Evolutionary conservation across 2,329 filamentous ascomycete genomes (phyloP).

Genomic region (Stemphylium vesicarium): DNA sequence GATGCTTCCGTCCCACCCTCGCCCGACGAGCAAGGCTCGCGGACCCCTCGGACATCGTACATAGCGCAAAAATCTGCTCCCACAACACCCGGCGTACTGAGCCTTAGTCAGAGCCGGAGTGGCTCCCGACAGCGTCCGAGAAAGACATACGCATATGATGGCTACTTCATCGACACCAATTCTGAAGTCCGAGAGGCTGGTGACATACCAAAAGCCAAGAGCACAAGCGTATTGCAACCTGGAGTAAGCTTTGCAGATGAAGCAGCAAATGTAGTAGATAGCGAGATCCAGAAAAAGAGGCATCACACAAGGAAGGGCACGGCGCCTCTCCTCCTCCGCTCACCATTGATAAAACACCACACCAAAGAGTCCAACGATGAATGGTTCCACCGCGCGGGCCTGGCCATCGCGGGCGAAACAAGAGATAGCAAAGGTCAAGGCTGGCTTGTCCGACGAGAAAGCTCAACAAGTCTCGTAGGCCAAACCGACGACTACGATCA

Average conservation of each 20-base stretch:
- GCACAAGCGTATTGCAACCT: slow-evolving; percentile 50
- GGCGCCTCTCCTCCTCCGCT: slow-evolving; percentile 35
- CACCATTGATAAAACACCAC: slow-evolving; percentile 36
- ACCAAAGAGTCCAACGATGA: slow-evolving; percentile 52
- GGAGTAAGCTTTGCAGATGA: slow-evolving; percentile 38
- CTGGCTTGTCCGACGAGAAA: slow-evolving; percentile 64
- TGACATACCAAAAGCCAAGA: slow-evolving; percentile 55
- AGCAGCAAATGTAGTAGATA: background rate
- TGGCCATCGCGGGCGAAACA: slow-evolving; percentile 62
- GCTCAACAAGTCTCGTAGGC: slow-evolving; percentile 60
- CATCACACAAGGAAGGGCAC: slow-evolving; percentile 43
- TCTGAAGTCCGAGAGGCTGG: slow-evolving; percentile 32
- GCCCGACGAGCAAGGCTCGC: slow-evolving; percentile 32
- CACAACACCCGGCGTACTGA: slow-evolving; percentile 57
- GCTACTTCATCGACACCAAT: slow-evolving; percentile 40
- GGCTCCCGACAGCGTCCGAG: slow-evolving; percentile 46
- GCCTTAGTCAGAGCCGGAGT: slow-evolving; percentile 48
- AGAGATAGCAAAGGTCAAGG: slow-evolving; percentile 68
- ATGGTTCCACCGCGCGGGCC: slow-evolving; percentile 66
- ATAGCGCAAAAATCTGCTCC: slow-evolving; percentile 57
- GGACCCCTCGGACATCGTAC: slow-evolving; percentile 52
- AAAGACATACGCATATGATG: slow-evolving; percentile 40
- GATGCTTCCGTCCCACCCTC: slow-evolving; percentile 50
- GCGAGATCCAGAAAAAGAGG: slow-evolving; percentile 9
- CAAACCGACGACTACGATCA: slow-evolving; percentile 46